These are phyloP conservation scores for Pleurotus salmoneostramineus DNA, from an alignment of 768 basidiomycete species.

Conservation along the genomic window DNA sequence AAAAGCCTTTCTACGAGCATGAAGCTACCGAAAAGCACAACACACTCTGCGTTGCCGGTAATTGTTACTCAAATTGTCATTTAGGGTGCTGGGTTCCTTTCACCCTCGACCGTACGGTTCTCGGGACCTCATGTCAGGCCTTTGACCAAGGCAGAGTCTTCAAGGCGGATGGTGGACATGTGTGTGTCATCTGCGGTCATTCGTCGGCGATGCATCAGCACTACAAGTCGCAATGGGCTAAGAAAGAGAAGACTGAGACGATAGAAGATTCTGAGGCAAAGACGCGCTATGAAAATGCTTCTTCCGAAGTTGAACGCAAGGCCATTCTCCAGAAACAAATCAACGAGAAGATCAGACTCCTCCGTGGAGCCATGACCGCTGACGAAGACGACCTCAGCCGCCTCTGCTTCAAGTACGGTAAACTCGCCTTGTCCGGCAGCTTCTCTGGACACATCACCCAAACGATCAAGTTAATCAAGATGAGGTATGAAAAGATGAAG, in stretches of 20 bases:
- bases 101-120: constrained; percentile 9
- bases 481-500: constrained; percentile 5
- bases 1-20: background rate
- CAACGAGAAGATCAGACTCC: background rate
- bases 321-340: background rate
- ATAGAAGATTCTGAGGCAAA: constrained; percentile 13
- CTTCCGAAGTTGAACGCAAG: constrained; percentile 6
- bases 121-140: background rate
- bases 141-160: background rate
- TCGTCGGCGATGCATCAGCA: constrained; percentile 11
- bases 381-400: background rate
- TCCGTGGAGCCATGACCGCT: background rate
- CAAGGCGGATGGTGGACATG: background rate
- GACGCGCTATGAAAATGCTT: constrained; percentile 11
- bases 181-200: constrained; percentile 14
- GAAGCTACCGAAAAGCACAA: background rate
- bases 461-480: constrained; percentile 8
- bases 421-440: constrained; percentile 14
- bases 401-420: constrained; percentile 5
- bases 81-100: constrained; percentile 7
- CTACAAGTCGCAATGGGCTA: constrained; percentile 12
- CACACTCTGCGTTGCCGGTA: constrained; percentile 8
- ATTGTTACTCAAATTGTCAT: constrained; percentile 15
- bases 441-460: constrained; percentile 9
- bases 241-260: constrained; percentile 4